Evolutionary conservation across 257 asterid species (phyloP), one percentile per base, ranked within the genome.

Genomic region (Leonotis leonurus): DNA sequence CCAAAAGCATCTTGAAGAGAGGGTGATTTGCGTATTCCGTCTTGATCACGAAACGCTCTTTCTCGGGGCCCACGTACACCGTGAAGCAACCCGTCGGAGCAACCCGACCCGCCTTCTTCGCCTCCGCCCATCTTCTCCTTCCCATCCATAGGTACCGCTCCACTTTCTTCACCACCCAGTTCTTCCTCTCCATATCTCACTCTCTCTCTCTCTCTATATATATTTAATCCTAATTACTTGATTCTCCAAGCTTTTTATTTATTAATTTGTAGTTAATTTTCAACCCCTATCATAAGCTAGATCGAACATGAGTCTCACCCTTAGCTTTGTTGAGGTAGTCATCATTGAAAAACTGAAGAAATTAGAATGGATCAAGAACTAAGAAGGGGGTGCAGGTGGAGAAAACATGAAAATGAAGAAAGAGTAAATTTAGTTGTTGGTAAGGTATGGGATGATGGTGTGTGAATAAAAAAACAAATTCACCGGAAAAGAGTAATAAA

Each of bases 21-120:
- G 90, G 86, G 72, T 86, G 90, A 22, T 83, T 83, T 0, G 77
- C 81, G 13, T 11, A 70, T 43, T 75, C 75, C 1, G 79, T 65
- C 73, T 68, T 82, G 26, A 85, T 72, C 57, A 70, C 81, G 25
- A 82, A 85, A 55, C 80, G 69, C 2, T 62, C 78, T 66, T 56
- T 75, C 45, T 75, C 82, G 0, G 82, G 67, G n/a, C 95, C 90
- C 3, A 86, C 95, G 39, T 73, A 77, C 6, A 86, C 95, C 3
- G 80, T 37, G 60, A 86, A 86, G 22, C 86, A 86, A 1, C 89
- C 94, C 14, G 54, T 73, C 0, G 88, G 88, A 3, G 79, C 73
- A 8, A 71, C 76, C 9, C 29, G 22, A 5, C 24, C 33, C 58
- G 14, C 21, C 26, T 5, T 8, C 32, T 46, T 65, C 12, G 20